phyloP scores from a whole-genome alignment of 164 flowering plant species.

The Magnolia kwangsiensis region DNA sequence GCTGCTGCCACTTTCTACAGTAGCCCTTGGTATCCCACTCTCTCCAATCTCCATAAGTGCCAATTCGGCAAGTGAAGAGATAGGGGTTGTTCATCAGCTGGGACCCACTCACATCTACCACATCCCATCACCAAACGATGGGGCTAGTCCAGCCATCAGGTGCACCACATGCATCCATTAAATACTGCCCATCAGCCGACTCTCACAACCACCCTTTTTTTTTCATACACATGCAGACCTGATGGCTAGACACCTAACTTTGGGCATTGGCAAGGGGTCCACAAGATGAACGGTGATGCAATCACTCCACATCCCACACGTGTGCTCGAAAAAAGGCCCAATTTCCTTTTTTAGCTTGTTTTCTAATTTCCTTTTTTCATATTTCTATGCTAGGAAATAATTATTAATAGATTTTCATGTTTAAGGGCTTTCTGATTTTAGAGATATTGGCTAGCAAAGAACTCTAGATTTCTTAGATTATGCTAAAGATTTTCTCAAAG shows the following conservation, averaged over 20 bases:
- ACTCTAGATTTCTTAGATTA: no score
- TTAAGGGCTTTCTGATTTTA: no score
- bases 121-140: neutral
- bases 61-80: no score
- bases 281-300: neutral
- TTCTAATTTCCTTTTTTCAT: no score
- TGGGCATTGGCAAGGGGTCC: neutral
- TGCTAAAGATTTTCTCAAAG: no score
- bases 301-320: no score
- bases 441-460: no score
- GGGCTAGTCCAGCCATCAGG: neutral
- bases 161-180: neutral
- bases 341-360: no score
- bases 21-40: neutral
- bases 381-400: no score
- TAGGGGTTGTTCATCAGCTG: no score
- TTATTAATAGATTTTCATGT: no score
- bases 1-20: neutral
- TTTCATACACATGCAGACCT: neutral
- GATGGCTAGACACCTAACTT: neutral
- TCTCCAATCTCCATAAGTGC: neutral
- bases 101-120: neutral
- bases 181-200: neutral
- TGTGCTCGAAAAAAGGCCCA: no score
- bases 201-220: neutral